These are phyloP conservation scores for Aurifilum marmelostoma DNA, from an alignment of 2,329 filamentous ascomycete genomes.

Conservation along the genomic window DNA sequence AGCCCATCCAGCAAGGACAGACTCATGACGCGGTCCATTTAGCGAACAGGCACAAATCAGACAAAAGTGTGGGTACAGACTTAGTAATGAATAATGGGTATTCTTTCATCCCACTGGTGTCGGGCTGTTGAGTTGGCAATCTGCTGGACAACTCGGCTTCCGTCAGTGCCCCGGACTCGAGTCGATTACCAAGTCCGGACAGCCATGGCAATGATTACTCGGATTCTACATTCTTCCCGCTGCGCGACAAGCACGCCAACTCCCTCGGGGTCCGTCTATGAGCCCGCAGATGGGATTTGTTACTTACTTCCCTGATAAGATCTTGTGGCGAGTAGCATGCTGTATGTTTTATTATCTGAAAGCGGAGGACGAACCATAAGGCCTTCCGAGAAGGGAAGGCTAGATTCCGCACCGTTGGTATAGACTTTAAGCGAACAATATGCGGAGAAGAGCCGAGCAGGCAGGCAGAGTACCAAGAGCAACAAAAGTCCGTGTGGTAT, in stretches of 20 bases:
- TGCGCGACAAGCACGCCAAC: neutral
- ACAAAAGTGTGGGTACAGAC: neutral
- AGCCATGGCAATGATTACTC: neutral
- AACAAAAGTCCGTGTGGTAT: neutral
- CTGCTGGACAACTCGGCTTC: neutral
- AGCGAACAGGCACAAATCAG: neutral
- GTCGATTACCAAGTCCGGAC: neutral
- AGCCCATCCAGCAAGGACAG: neutral
- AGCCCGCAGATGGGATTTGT: neutral
- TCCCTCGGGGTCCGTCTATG: neutral
- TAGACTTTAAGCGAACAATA: neutral
- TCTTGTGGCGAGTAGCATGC: neutral
- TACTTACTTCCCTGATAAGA: neutral
- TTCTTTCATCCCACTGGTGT: neutral
- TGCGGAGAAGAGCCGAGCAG: neutral
- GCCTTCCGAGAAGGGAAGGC: neutral
- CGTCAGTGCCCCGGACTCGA: neutral
- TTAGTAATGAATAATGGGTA: neutral
- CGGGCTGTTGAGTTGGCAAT: neutral
- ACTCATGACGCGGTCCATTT: neutral
- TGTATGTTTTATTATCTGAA: neutral
- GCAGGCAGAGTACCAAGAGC: neutral
- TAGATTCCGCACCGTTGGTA: too few relatives aligned
- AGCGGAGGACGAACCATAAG: neutral
- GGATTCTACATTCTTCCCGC: neutral